Percentiles rank a stretch among this genome's conserved stretches.
Evolutionary conservation across 179 eudicot genomes (phyloP).

Genomic region (Pouteria campechiana): DNA sequence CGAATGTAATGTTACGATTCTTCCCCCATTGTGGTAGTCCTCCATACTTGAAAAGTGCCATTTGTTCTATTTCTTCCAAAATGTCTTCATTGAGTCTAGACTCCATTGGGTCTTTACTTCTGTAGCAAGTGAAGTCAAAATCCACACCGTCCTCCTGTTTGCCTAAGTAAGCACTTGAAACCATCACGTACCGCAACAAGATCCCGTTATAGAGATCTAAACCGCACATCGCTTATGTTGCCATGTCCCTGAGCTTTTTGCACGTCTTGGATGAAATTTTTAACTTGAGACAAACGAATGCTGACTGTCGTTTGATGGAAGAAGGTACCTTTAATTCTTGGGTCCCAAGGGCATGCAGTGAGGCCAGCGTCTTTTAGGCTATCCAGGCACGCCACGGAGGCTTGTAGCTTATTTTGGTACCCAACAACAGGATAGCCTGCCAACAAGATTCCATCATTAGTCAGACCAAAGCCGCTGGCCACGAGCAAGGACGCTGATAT

Average conservation of each 20-base stretch:
- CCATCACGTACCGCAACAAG: constrained; percentile 18
- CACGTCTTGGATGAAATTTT: constrained; percentile 17
- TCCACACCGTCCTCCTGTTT: constrained; percentile 19
- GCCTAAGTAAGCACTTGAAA: constrained; percentile 14
- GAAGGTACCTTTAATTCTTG: constrained; percentile 7
- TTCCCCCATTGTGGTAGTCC: constrained; percentile 26
- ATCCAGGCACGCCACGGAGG: constrained; percentile 9
- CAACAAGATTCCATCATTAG: constrained; percentile 17
- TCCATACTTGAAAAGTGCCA: constrained; percentile 15
- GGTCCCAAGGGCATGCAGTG: constrained; percentile 20
- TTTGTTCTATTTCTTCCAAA: constrained; percentile 17
- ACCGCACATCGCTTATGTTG: constrained; percentile 12
- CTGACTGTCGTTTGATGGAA: constrained; percentile 4
- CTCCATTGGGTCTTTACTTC: neutral
- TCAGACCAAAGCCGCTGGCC: constrained; percentile 11
- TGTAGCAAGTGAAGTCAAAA: constrained; percentile 18
- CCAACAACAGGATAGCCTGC: constrained; percentile 20
- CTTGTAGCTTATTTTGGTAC: constrained; percentile 17
- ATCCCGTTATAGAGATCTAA: constrained; percentile 14
- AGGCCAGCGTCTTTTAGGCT: neutral
- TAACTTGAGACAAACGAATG: constrained; percentile 8
- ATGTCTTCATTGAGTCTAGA: constrained; percentile 7
- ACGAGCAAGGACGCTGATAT: neutral
- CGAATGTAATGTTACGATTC: constrained; percentile 18
- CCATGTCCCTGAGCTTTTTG: constrained; percentile 2